Base-by-base conservation (phyloP, 1,284 basidiomycete genomes). In the Irpex sp. region DNA sequence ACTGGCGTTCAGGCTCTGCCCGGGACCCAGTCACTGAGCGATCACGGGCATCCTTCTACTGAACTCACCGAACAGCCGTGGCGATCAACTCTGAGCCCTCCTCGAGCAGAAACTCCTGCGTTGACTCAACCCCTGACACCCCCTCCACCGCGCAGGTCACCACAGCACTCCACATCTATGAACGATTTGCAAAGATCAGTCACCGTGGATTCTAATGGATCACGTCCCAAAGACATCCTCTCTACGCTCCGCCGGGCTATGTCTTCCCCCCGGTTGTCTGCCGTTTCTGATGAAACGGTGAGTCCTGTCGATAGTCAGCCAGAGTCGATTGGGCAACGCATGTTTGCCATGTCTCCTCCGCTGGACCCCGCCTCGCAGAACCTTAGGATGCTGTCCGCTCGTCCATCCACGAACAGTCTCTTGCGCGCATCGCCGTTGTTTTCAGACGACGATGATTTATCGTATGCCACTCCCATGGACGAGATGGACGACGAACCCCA, bases 101-200 rank as follows among this genome's bases (percentile, higher is more conserved):
- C 75, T 71, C 71, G 73, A 75, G 68, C 85, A 74, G 69, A 74
- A 76, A 68, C 85, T 81, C 75, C 75, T 21, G 83, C 82, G 7
- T 82, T 84, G 61, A 86, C 86, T 1, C 86, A 86, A 21, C 85
- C 88, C 17, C 78, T 91, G 36, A 78, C 83, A 0, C 88, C 89
- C 17, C 88, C 89, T n/a, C 83, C 89, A 5, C 87, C 87, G 5
- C 81, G 87, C 52, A 81, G 78, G 68, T 76, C 78, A 58, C 74
- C 81, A 6, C 67, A 81, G 17, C 81, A 81, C 67, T 86, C 87
- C 2, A 73, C 78, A 40, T 88, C 86, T 0, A 85, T 88, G 67
- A 82, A 81, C 5, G 80, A 86, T 62, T 71, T 86, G n/a, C 67
- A 76, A 2, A 66, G 66, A 21, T 52, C 65, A 15, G n/a, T 52